Percentiles rank a stretch among this genome's conserved stretches.
Evolutionary conservation across 2,329 filamentous ascomycete species (phyloP).

Genomic region (Bipolaris oryzae): DNA sequence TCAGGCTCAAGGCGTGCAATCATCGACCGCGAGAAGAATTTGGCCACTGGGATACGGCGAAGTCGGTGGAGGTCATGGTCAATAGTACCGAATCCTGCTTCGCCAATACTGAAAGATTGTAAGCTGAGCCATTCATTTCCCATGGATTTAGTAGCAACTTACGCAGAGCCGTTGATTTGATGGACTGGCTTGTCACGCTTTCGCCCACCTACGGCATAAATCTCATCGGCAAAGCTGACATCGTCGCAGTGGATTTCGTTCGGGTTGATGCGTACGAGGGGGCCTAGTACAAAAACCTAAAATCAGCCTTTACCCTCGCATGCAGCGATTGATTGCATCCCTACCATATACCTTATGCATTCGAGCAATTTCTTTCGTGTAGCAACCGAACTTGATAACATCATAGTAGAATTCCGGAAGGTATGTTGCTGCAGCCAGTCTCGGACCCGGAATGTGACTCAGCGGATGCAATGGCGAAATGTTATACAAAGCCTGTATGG

Average conservation of each 20-base stretch:
- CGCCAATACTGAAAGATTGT: slow-evolving; percentile 19
- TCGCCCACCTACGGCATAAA: slow-evolving; percentile 37
- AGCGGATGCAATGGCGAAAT: slow-evolving; percentile 39
- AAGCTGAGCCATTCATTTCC: background rate
- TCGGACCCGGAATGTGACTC: slow-evolving; percentile 42
- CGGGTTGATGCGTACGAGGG: slow-evolving; percentile 44
- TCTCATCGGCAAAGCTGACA: slow-evolving; percentile 36
- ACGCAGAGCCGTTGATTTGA: slow-evolving; percentile 36
- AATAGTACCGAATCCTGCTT: slow-evolving; percentile 31
- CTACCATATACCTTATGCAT: slow-evolving; percentile 48
- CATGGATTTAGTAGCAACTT: background rate
- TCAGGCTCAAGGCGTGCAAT: slow-evolving; percentile 33
- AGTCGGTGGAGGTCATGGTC: slow-evolving; percentile 42
- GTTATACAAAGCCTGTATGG: slow-evolving; percentile 31
- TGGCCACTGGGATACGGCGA: slow-evolving; percentile 40
- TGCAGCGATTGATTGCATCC: background rate
- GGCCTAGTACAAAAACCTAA: slow-evolving; percentile 22
- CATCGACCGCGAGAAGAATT: slow-evolving; percentile 46
- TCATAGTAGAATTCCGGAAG: slow-evolving; percentile 49
- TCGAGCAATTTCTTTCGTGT: slow-evolving; percentile 41
- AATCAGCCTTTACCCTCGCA: background rate
- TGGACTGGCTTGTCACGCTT: slow-evolving; percentile 35
- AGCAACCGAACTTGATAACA: slow-evolving; percentile 39
- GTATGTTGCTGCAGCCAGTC: slow-evolving; percentile 43
- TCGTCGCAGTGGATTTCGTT: slow-evolving; percentile 42